A percentile compares a stretch with the other conserved stretches of the same genome.
phyloP scores from a whole-genome alignment of 345 rosid genomes.

The Eucalyptus sp. region DNA sequence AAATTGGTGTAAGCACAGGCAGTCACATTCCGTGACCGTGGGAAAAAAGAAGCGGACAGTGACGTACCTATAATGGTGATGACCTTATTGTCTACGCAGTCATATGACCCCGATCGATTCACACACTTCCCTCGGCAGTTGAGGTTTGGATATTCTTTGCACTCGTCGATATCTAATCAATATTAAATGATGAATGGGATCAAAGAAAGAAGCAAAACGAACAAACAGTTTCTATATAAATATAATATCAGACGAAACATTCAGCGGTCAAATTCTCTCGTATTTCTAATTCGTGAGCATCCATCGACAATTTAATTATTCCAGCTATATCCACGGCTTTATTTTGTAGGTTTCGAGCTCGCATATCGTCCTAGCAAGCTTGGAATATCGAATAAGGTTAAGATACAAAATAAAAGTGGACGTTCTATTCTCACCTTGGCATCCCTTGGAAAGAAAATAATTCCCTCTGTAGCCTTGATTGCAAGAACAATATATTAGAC shows the following conservation, averaged over 20 bases:
- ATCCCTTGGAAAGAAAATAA: not conserved
- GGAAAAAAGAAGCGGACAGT: not conserved
- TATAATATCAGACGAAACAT: not conserved
- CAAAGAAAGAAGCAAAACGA: not conserved
- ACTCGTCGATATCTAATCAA: not conserved
- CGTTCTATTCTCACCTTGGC: not conserved
- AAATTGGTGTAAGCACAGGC: not conserved
- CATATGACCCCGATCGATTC: not conserved
- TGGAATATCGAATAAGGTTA: not conserved
- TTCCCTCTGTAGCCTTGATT: not conserved
- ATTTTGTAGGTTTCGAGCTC: not conserved
- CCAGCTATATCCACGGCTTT: not conserved
- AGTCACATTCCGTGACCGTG: not conserved
- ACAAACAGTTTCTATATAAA: not conserved
- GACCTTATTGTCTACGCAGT: not conserved
- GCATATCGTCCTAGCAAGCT: not conserved
- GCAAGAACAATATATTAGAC: not conserved
- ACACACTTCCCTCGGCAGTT: not conserved
- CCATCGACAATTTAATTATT: not conserved
- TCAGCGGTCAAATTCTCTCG: not conserved
- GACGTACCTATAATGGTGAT: not conserved
- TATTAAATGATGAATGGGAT: not conserved
- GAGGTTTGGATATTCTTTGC: not conserved
- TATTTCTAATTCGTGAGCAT: not conserved
- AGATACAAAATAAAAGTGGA: not conserved